These are phyloP conservation scores for Monascus ruber DNA, from an alignment of 2,329 filamentous ascomycete genomes.

Conservation along the genomic window DNA sequence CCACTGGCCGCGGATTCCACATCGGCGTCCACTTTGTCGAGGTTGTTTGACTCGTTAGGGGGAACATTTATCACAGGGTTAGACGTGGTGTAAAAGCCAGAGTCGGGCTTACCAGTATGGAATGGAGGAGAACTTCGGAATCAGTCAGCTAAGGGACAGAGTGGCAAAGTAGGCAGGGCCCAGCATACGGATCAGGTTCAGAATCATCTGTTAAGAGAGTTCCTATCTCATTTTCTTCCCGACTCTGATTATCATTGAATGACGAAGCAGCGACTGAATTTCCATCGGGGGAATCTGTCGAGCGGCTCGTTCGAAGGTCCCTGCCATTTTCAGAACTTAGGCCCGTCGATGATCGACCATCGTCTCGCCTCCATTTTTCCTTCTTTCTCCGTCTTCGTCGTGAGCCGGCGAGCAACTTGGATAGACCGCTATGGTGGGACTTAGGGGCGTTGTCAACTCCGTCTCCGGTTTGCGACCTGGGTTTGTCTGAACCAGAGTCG, in stretches of 20 bases:
- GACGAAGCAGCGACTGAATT: conserved; percentile 12
- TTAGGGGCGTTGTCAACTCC: conserved; percentile 22
- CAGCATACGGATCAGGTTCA: conserved; percentile 30
- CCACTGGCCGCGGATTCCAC: conserved; percentile 17
- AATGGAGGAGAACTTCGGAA: conserved; percentile 35
- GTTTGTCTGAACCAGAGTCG: conserved; percentile 27
- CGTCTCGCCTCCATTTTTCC: conserved; percentile 11
- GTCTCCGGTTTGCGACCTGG: conserved; percentile 28
- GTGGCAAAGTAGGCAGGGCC: conserved; percentile 13
- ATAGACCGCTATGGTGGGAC: conserved; percentile 36
- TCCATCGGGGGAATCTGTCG: conserved; percentile 16
- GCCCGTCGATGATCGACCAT: conserved; percentile 12
- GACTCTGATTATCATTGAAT: conserved; percentile 10
- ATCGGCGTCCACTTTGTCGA: conserved; percentile 17
- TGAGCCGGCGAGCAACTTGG: conserved; percentile 37
- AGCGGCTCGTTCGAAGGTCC: conserved; percentile 11
- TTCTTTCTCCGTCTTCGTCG: conserved; percentile 35
- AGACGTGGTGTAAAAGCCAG: conserved; percentile 57
- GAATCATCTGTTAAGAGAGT: conserved; percentile 25
- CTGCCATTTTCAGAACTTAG: conserved; percentile 11
- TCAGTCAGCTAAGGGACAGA: conserved; percentile 7
- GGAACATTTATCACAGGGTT: conserved; percentile 55
- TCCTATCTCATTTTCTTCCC: conserved; percentile 12
- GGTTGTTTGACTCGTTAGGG: conserved; percentile 32
- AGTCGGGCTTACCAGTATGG: conserved; percentile 52